These are phyloP conservation scores for Brachypodium distachyon DNA, from an alignment of 202 grass and related monocot genomes.

Conservation along the genomic window DNA sequence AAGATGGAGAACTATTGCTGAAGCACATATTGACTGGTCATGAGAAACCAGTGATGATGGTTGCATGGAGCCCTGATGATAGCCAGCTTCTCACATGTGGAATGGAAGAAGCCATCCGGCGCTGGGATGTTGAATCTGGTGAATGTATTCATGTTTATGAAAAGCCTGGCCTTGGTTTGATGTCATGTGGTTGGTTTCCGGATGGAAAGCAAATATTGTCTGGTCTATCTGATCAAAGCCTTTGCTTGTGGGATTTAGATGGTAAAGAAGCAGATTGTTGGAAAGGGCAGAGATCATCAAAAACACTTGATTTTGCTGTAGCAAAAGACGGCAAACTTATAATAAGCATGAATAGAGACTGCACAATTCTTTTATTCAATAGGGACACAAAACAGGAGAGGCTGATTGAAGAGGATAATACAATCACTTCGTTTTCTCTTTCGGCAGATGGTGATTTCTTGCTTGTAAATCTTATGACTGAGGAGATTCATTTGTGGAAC, in stretches of 20 bases:
- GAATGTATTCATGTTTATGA: conserved; percentile 72
- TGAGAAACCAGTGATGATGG: conserved; percentile 57
- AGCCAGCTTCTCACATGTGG: conserved; percentile 81
- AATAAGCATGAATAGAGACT: conserved; percentile 55
- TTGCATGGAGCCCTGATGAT: conserved; percentile 86
- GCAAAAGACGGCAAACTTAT: conserved; percentile 58
- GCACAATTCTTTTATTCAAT: conserved; percentile 56
- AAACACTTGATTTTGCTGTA: conserved; percentile 51
- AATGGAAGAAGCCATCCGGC: conserved; percentile 63
- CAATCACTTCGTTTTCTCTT: conserved; percentile 82
- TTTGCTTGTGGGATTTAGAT: conserved; percentile 58
- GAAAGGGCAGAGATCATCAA: conserved; percentile 57
- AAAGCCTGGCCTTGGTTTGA: conserved; percentile 41
- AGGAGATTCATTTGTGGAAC: conserved; percentile 92
- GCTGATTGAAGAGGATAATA: conserved; percentile 56
- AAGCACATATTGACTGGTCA: conserved; percentile 79
- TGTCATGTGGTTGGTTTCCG: conserved; percentile 76
- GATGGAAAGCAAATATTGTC: conserved; percentile 59
- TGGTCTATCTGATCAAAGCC: conserved; percentile 36
- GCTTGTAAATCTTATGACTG: conserved; percentile 65
- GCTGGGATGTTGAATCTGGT: conserved; percentile 73
- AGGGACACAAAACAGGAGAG: conserved; percentile 59
- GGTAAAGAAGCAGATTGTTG: conserved; percentile 55
- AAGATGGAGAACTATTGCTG: conserved; percentile 47
- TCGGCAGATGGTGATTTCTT: conserved; percentile 79